Base-by-base conservation (phyloP, 2,329 filamentous ascomycete genomes). In the Trichoderma koningiopsis region DNA sequence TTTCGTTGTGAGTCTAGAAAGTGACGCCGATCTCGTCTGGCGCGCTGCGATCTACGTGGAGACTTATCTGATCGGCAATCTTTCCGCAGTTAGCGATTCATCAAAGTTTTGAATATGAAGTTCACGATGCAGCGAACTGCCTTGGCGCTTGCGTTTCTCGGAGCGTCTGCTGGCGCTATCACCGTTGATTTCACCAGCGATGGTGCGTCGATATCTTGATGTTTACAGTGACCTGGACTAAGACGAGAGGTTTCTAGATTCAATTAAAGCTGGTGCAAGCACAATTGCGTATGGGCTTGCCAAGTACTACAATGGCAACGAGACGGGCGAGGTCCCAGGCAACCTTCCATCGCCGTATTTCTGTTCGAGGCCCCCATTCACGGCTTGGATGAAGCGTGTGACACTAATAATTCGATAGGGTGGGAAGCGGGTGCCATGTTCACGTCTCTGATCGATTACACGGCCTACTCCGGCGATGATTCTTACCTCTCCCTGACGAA, bases 371-470 rank as follows among this genome's bases (percentile, higher is more conserved):
- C 22, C 29, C 40, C 49, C 14, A 24, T n/a, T n/a, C 4, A n/a
- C 19, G 47, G 47, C 31, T 29, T 19, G 16, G 31, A 33, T 7
- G 29, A 37, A 24, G 33, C 47, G 19, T 40, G 19, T 40, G 16
- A 10, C 29, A 35, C 62, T 67, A 7, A 69, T n/a, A 53, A 31
- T 3, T 24, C 3, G 11, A 16, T 31, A 69, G 68, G 61, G 61
- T 69, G 68, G 68, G 68, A 69, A 35, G 19, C 68, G 24, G 68
- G 68, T 5, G 52, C 61, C 3, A 19, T 69, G 62, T 69, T 69
- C 24, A 13, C 37, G 5, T 85, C 86, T 0, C 75, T 91, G 73
- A 79, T 92, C 64, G 88, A 91, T 77, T 91, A 91, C 78, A 90
- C 87, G 87, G 84, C 84, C 67, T 84, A 86, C 62, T 91, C 89